These are phyloP conservation scores for Linum trigynum DNA, from an alignment of 345 rosid genomes.

Conservation along the genomic window DNA sequence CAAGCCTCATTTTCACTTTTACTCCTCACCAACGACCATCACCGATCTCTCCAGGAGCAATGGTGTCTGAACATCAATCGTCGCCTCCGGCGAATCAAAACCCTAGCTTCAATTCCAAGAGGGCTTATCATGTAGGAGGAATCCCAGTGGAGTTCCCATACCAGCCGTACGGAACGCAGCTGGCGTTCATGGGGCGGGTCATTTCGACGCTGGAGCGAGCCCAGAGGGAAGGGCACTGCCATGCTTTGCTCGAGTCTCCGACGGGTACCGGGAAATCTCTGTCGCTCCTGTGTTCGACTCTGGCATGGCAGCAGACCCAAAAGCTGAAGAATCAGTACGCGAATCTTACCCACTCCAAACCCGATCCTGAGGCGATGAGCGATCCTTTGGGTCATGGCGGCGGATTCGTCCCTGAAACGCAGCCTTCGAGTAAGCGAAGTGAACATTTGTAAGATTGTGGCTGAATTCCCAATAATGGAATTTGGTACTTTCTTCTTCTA, in stretches of 20 bases:
- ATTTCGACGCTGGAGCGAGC: conserved; percentile 90
- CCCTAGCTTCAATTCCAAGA: conserved; percentile 32
- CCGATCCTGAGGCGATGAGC: conserved; percentile 52
- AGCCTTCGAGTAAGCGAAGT: conserved; percentile 46
- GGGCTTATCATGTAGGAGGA: conserved; percentile 55
- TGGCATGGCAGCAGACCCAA: conserved; percentile 79
- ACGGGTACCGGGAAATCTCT: conserved; percentile 97
- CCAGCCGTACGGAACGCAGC: conserved; percentile 92
- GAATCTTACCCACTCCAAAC: conserved; percentile 36
- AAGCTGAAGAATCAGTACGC: conserved; percentile 31
- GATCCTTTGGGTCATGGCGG: conserved; percentile 89
- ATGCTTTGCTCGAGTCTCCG: conserved; percentile 90
- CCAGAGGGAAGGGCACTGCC: conserved; percentile 69
- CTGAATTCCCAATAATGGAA: not conserved
- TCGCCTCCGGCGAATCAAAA: not conserved
- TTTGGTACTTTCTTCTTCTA: not conserved
- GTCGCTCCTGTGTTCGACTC: conserved; percentile 87
- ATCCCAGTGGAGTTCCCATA: conserved; percentile 78
- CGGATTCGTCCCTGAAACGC: conserved; percentile 76
- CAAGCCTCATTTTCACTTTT: not conserved
- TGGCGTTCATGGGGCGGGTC: conserved; percentile 89
- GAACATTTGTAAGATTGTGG: not conserved
- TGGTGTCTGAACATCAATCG: not conserved
- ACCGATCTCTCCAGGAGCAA: not conserved
- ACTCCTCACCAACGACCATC: not conserved